Evolutionary conservation across 371 early-diverging fungal species (phyloP), one percentile per base, ranked within the genome.

Genomic region (Mortierella sp.): DNA sequence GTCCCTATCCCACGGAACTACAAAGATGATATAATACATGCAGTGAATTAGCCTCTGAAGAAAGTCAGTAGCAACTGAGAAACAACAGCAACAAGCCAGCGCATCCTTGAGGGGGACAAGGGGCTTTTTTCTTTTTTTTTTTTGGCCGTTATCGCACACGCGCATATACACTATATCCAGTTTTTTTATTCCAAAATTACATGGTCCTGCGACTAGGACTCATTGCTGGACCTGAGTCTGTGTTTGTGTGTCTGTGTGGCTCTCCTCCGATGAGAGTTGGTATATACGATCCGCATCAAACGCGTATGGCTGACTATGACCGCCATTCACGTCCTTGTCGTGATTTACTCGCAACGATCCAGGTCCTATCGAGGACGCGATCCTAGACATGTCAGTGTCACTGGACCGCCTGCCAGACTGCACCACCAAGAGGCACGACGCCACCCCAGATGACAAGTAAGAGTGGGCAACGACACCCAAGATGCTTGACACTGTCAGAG

Each of bases 381-480:
- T 31, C 1, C 61, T 39, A 3, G 57, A 39, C 11, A 56, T n/a
- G 9, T 42, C 60, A 23, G 55, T 14, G 31, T 47, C 53, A 3
- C 31, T 34, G 30, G 49, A 21, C 8, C 55, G 49, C 24, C 53
- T 58, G 26, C 76, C 76, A 3, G 76, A 69, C 39, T 76, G 76
- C 5, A 76, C 76, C 3, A 64, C 69, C 28, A 76, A 30, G 14
- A 76, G 50, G 14, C 70, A 76, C 17, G 51, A 56, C 2, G 53
- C 15, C 19, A 69, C 23, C 37, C 70, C 76, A 0, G 64, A 61
- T 2, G 60, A 42, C 41, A 76, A 24, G 58, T 44, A 76, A 7
- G 60, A 50, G 24, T 76, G 70, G 0, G 76, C 61, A 2, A 49
- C 62, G 15, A 24, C 34, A 2, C 76, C 76, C 30, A 76, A 39